Evolutionary conservation across 1,284 basidiomycete genomes (phyloP), one percentile per base, ranked within the genome.

Genomic region (Trichosporon coremiiforme): DNA sequence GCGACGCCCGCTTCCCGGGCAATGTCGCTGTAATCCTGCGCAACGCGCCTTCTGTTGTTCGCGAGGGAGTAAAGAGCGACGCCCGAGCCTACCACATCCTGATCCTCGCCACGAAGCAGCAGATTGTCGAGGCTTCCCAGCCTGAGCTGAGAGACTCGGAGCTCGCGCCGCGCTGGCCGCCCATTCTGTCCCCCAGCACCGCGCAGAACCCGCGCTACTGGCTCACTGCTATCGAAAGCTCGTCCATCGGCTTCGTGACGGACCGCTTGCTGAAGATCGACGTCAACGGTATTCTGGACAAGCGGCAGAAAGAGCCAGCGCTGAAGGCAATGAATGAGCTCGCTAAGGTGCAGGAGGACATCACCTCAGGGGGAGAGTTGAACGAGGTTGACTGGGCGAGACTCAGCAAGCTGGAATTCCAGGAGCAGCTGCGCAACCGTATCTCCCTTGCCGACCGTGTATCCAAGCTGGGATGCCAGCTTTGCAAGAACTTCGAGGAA

Each of bases 341-440:
- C n/a, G 84, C 86, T 65, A 79, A 71, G 0, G 74, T 90, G 1
- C 84, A 88, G 13, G 78, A 85, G 13, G 88, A 90, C 71, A 90
- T 83, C 1, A 75, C 83, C n/a, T 70, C 79, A 1, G 73, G 76
- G 1, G 81, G 84, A 9, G 77, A 77, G 5, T 84, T 94, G 22
- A 88, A 89, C 4, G 94, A 96, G 80, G 87, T 90, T 7, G 93
- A 94, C 71, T 98, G 95, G 95, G 86, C 85, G 64, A 89, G 91
- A 67, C 86, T 95, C 75, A 88, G 90, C 57, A 86, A 89, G n/a
- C 84, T 99, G 17, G 95, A 99, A 72, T 97, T 99, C 81, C 94
- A 98, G 81, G 96, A 98, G 74, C 85, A 87, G 25, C 79, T 98
- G 63, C 87, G 88, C 62, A 79, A 85, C 36, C 86, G 95, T 68